These are phyloP conservation scores for Russula vinacea DNA, from an alignment of 768 basidiomycete species.

Conservation along the genomic window DNA sequence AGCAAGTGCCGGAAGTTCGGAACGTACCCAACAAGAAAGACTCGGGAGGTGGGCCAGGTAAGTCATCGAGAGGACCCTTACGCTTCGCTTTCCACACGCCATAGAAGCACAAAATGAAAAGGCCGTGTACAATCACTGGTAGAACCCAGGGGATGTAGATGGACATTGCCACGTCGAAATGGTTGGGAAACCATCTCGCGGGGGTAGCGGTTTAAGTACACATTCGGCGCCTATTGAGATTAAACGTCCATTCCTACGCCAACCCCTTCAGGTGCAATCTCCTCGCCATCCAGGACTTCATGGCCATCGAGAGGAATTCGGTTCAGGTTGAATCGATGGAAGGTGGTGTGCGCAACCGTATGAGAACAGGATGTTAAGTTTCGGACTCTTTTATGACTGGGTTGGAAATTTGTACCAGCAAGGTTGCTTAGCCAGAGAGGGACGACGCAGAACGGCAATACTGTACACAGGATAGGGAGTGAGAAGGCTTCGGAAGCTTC, in stretches of 20 bases:
- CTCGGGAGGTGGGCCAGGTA: conserved; percentile 22
- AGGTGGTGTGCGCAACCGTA: not conserved
- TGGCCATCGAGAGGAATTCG: not conserved
- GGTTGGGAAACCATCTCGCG: not conserved
- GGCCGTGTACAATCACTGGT: not conserved
- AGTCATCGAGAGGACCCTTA: not conserved
- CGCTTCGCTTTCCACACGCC: not conserved
- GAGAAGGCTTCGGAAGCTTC: no score
- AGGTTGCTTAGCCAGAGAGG: no score
- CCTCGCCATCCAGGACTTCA: not conserved
- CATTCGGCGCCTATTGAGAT: no score
- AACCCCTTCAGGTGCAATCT: not conserved
- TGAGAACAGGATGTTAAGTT: not conserved
- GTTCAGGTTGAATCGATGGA: not conserved
- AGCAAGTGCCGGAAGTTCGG: not conserved
- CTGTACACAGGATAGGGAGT: no score
- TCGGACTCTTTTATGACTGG: not conserved
- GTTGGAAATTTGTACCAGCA: no score
- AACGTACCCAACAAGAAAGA: conserved; percentile 23
- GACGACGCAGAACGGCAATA: no score
- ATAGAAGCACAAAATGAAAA: conserved; percentile 5
- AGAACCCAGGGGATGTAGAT: not conserved
- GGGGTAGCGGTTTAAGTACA: not conserved
- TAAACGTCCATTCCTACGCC: not conserved
- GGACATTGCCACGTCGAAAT: not conserved